Evolutionary conservation across 106 monocot genomes (phyloP).

Genomic region (Chionographis japonica): DNA sequence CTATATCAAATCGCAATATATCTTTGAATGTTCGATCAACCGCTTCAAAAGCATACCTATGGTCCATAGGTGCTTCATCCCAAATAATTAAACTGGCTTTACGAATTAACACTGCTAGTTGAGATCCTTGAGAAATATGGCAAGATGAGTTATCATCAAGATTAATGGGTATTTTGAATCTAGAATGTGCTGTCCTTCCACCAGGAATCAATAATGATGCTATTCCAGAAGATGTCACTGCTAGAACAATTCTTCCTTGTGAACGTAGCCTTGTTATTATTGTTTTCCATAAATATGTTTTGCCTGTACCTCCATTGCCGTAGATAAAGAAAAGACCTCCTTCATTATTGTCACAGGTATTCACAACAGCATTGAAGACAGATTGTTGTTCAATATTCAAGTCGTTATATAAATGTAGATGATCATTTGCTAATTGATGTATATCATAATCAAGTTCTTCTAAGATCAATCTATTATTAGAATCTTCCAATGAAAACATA

Average conservation of each 20-base stretch:
- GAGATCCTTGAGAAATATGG: not conserved
- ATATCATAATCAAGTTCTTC: not conserved
- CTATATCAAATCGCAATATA: not conserved
- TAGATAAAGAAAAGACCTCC: not conserved
- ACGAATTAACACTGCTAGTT: not conserved
- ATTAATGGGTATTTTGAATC: not conserved
- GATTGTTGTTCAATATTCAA: no score
- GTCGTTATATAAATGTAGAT: no score
- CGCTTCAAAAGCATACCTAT: not conserved
- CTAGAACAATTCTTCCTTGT: not conserved
- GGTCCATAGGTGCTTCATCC: slow-evolving; percentile 1
- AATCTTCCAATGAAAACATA: not conserved
- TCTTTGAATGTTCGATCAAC: not conserved
- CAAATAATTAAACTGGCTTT: not conserved
- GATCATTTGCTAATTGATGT: not conserved
- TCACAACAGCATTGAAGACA: no score
- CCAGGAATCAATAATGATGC: not conserved
- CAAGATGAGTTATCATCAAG: not conserved
- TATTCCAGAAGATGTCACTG: not conserved
- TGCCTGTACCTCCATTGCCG: not conserved
- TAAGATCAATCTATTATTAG: not conserved
- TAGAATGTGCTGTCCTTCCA: not conserved
- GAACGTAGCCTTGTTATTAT: not conserved
- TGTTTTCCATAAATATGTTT: slow-evolving; percentile 1
- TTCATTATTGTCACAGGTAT: not conserved